Conservation (phyloP, 352 stramenopile species). For the Pythium folliculosum region DNA sequence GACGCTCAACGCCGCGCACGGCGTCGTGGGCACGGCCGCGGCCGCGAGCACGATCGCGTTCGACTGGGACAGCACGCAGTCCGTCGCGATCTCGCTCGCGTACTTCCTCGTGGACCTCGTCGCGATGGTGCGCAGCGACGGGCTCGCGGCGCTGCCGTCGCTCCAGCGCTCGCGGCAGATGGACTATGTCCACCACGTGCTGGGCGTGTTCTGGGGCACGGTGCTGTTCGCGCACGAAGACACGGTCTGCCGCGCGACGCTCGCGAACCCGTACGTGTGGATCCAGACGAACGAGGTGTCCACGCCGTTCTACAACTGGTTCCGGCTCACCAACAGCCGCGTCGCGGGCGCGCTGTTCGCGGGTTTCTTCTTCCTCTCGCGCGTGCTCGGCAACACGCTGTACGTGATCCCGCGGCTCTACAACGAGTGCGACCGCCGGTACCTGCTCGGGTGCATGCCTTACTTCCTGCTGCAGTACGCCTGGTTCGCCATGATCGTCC, state of each 20-base stretch:
- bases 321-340: slow-evolving; percentile 60
- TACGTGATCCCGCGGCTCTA: slow-evolving; percentile 57
- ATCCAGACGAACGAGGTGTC: slow-evolving; percentile 85
- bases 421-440: slow-evolving; percentile 47
- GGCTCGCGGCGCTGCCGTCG: slow-evolving; percentile 34
- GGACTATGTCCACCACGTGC: slow-evolving; percentile 75
- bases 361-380: slow-evolving; percentile 65
- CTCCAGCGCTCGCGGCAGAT: slow-evolving; percentile 56
- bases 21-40: slow-evolving; percentile 56
- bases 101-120: slow-evolving; percentile 75
- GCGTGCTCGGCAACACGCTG: slow-evolving; percentile 69
- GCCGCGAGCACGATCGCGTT: slow-evolving; percentile 48
- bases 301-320: slow-evolving; percentile 85
- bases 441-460: slow-evolving; percentile 54
- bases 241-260: slow-evolving; percentile 45
- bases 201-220: slow-evolving; percentile 65
- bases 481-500: slow-evolving; percentile 75
- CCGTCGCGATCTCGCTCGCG: slow-evolving; percentile 57
- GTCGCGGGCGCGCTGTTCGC: slow-evolving; percentile 59
- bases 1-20: slow-evolving; percentile 67
- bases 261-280: slow-evolving; percentile 80
- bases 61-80: slow-evolving; percentile 51
- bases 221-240: slow-evolving; percentile 62
- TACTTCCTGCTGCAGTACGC: slow-evolving; percentile 78
- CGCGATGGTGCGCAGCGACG: slow-evolving; percentile 60